These are phyloP conservation scores for Cercospora zeina DNA, from an alignment of 2,329 filamentous ascomycete species.

Conservation along the genomic window DNA sequence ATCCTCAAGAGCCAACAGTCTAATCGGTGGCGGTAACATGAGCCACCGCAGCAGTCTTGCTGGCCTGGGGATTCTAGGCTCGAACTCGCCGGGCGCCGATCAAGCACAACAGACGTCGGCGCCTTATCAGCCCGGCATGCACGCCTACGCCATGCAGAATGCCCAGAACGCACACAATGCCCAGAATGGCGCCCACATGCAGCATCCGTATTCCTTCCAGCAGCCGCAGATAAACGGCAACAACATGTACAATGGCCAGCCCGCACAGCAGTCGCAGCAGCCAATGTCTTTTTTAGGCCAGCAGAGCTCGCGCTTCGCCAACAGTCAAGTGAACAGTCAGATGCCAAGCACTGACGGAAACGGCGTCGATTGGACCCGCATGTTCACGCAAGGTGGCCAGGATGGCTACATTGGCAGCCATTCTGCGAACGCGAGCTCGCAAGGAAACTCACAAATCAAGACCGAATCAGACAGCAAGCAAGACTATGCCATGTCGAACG, in stretches of 20 bases:
- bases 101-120: slow-evolving; percentile 35
- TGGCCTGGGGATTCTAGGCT: slow-evolving; percentile 38
- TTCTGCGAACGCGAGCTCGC: slow-evolving; percentile 48
- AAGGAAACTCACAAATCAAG: slow-evolving; percentile 43
- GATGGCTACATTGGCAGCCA: slow-evolving; percentile 51
- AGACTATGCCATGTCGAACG: slow-evolving; percentile 43
- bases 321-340: slow-evolving; percentile 39
- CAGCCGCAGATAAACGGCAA: slow-evolving; percentile 36
- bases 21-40: slow-evolving; percentile 46
- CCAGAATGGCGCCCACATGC: slow-evolving; percentile 34
- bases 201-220: slow-evolving; percentile 37
- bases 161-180: slow-evolving; percentile 18
- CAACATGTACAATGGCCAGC: slow-evolving; percentile 35
- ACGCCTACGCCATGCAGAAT: slow-evolving; percentile 41
- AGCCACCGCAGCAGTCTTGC: slow-evolving; percentile 40
- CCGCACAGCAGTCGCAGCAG: slow-evolving; percentile 33
- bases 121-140: slow-evolving; percentile 36
- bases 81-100: slow-evolving; percentile 34
- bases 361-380: slow-evolving; percentile 48
- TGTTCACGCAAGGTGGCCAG: slow-evolving; percentile 49
- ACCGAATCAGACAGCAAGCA: slow-evolving; percentile 47
- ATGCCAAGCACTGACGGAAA: slow-evolving; percentile 37
- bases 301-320: slow-evolving; percentile 42
- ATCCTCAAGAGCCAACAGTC: slow-evolving; percentile 52
- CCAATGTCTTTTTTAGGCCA: slow-evolving; percentile 44